phyloP scores from a whole-genome alignment of 2,329 filamentous ascomycete genomes.

The Alternaria longipes region DNA sequence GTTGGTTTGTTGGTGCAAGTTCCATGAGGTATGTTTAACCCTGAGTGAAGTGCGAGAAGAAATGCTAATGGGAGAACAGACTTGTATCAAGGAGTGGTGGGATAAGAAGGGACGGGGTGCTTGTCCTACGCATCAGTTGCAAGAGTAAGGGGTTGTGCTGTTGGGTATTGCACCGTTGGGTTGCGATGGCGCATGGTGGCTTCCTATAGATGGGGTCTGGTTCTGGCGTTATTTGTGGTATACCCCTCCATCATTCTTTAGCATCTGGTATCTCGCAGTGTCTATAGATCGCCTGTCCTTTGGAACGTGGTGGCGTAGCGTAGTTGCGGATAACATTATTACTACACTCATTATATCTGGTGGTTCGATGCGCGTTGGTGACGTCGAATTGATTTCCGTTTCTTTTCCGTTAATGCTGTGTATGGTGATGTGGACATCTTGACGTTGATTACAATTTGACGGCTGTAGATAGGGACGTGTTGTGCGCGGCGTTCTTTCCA shows the following conservation, averaged over 20 bases:
- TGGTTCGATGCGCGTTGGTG: no score
- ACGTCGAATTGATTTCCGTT: fast-evolving
- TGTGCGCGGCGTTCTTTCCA: no score
- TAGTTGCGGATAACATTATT: no score
- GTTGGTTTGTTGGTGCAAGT: constrained; percentile 71
- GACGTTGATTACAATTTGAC: no score
- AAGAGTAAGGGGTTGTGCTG: constrained; percentile 26
- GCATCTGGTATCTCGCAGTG: neutral
- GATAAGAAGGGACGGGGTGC: constrained; percentile 62
- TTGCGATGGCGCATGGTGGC: no score
- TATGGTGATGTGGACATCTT: no score
- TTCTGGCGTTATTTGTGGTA: constrained; percentile 6
- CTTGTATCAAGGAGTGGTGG: constrained; percentile 70
- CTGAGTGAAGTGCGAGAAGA: neutral
- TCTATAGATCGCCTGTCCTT: no score
- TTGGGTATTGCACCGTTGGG: neutral
- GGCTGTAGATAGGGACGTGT: no score
- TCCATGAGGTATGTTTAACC: constrained; percentile 59
- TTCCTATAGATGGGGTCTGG: neutral
- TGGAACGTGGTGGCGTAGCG: no score
- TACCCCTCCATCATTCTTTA: constrained; percentile 16
- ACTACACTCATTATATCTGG: no score
- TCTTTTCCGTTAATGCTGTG: no score
- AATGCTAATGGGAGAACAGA: constrained; percentile 24
- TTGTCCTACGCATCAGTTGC: constrained; percentile 68